These are phyloP conservation scores for Wickerhamia fluorescens DNA, from an alignment of 805 yeast species.

Conservation along the genomic window DNA sequence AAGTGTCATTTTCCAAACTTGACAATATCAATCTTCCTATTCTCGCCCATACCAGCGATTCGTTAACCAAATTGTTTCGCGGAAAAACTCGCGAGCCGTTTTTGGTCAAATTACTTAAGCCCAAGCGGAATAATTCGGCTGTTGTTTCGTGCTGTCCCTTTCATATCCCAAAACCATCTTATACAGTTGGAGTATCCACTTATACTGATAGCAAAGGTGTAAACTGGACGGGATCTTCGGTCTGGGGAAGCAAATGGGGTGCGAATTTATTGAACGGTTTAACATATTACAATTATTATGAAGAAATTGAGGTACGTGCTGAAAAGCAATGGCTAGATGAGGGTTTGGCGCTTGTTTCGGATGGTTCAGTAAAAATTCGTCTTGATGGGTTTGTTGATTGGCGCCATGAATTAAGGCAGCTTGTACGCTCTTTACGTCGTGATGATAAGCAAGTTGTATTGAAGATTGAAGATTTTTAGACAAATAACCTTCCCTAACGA, in stretches of 20 bases:
- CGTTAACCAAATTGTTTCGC: slow-evolving; percentile 17
- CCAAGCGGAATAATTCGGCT: slow-evolving; percentile 25
- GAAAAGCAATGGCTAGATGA: slow-evolving; percentile 27
- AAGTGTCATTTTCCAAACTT: slow-evolving; percentile 20
- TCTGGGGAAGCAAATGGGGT: no score
- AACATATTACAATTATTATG: slow-evolving; percentile 28
- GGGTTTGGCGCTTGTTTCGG: slow-evolving; percentile 20
- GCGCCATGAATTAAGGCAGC: slow-evolving; percentile 27
- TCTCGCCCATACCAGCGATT: slow-evolving; percentile 9
- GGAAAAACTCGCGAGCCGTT: slow-evolving; percentile 25
- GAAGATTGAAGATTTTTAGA: slow-evolving; percentile 30
- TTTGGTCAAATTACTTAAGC: slow-evolving; percentile 28
- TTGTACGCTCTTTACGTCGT: slow-evolving; percentile 17
- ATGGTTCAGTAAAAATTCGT: slow-evolving; percentile 22
- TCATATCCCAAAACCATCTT: slow-evolving; percentile 22
- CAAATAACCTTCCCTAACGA: background rate
- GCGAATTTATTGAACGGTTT: slow-evolving; percentile 22
- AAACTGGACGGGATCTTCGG: slow-evolving; percentile 23
- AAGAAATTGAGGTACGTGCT: slow-evolving; percentile 21
- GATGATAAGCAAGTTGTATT: slow-evolving; percentile 30
- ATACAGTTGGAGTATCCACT: slow-evolving; percentile 24
- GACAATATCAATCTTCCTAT: slow-evolving; percentile 26
- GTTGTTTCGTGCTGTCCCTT: slow-evolving; percentile 32
- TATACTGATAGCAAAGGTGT: background rate
- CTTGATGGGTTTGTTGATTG: slow-evolving; percentile 30